A percentile compares a stretch with the other conserved stretches of the same genome.
phyloP scores from a whole-genome alignment of 176 grass and related monocot species.

The Pharus latifolius region DNA sequence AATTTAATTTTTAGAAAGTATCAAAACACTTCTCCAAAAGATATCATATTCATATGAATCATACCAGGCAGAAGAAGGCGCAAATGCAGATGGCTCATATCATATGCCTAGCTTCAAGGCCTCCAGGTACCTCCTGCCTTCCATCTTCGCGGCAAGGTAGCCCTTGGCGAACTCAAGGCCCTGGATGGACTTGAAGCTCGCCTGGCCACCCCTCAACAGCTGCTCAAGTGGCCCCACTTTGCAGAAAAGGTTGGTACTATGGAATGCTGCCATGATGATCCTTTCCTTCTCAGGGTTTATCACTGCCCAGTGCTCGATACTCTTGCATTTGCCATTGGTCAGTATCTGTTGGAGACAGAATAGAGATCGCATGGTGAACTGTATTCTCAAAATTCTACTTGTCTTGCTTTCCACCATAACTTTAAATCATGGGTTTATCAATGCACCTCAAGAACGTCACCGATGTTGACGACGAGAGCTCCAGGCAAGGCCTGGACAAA shows the following conservation, averaged over 20 bases:
- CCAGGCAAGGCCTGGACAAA: conserved; percentile 15
- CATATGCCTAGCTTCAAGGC: conserved; percentile 28
- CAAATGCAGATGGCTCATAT: no score
- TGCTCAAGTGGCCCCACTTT: conserved; percentile 36
- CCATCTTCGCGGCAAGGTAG: conserved; percentile 30
- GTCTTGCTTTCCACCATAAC: background rate
- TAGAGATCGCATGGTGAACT: no score
- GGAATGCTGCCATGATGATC: conserved; percentile 38
- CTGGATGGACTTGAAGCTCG: conserved; percentile 20
- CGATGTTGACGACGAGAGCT: conserved; percentile 35
- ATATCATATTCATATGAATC: no score
- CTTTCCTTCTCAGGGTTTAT: conserved; percentile 34
- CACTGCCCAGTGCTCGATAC: conserved; percentile 38
- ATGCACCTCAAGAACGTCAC: conserved; percentile 40
- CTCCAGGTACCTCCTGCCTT: conserved; percentile 47
- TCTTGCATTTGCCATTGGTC: conserved; percentile 46
- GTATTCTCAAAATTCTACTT: background rate
- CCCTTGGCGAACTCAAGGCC: conserved; percentile 32
- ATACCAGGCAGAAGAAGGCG: no score
- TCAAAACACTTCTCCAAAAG: no score
- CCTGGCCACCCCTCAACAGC: conserved; percentile 3
- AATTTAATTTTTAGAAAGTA: no score
- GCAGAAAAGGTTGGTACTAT: conserved; percentile 14
- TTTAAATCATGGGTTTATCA: background rate
- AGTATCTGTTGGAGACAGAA: conserved; percentile 20